Evolutionary conservation across 805 yeast genomes (phyloP).

Genomic region (Danielia oregonensis): DNA sequence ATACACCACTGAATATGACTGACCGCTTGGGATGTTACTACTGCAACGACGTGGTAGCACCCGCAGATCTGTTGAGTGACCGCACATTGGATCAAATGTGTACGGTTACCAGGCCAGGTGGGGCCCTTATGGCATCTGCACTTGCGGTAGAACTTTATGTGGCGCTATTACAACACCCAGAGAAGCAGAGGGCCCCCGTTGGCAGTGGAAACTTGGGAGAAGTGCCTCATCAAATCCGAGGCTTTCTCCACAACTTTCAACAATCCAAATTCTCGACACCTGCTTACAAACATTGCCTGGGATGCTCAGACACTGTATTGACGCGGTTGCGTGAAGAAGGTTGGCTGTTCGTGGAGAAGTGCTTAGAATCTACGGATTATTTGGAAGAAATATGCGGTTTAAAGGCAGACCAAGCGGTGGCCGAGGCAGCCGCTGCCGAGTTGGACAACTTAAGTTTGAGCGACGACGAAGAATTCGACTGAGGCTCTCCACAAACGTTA

Average conservation of each 20-base stretch:
- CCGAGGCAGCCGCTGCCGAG: constrained; percentile 48
- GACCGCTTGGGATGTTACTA: constrained; percentile 85
- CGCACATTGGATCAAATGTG: constrained; percentile 97
- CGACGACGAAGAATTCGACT: constrained; percentile 8
- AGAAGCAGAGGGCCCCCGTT: constrained; percentile 40
- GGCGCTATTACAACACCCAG: constrained; percentile 66
- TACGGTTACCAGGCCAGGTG: constrained; percentile 97
- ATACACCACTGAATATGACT: constrained; percentile 33
- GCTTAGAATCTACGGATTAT: constrained; percentile 62
- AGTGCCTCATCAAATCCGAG: constrained; percentile 88
- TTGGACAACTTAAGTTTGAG: constrained; percentile 19
- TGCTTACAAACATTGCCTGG: constrained; percentile 77
- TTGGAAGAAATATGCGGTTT: constrained; percentile 82
- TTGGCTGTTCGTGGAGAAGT: constrained; percentile 78
- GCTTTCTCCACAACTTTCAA: constrained; percentile 67
- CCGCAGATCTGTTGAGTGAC: constrained; percentile 81
- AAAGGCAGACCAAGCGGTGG: constrained; percentile 63
- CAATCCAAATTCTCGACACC: constrained; percentile 67
- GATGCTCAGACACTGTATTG: constrained; percentile 67
- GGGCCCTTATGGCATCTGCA: constrained; percentile 83
- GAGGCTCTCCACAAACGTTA: no score
- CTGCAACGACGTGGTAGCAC: constrained; percentile 95
- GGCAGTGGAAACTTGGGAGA: constrained; percentile 51
- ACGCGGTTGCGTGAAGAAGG: constrained; percentile 48
- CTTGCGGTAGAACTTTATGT: constrained; percentile 81